Evolutionary conservation across 306 rosid species (phyloP).

Genomic region (Oemleria cerasiformis): DNA sequence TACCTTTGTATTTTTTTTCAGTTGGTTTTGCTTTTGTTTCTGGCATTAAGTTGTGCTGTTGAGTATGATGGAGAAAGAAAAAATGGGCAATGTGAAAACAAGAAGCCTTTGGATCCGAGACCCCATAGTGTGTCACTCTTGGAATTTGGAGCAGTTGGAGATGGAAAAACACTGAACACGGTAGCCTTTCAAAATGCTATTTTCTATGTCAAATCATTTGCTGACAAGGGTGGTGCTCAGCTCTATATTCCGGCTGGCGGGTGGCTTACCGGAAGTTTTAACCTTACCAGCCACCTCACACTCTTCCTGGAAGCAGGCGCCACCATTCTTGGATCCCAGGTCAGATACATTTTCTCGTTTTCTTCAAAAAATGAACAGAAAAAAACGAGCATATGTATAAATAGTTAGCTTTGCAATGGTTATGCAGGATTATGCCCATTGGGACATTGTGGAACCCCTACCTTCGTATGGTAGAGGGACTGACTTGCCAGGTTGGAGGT

Average conservation of each 20-base stretch:
- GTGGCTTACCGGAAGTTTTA: slow-evolving; percentile 70
- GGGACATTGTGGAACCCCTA: slow-evolving; percentile 43
- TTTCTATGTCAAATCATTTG: slow-evolving; percentile 65
- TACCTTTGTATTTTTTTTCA: slow-evolving; percentile 9
- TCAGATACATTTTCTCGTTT: not conserved
- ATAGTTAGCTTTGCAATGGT: not conserved
- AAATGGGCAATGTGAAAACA: slow-evolving; percentile 29
- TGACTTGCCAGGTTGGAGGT: slow-evolving; percentile 46
- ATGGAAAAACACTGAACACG: slow-evolving; percentile 64
- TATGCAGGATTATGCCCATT: slow-evolving; percentile 43
- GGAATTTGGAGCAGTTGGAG: slow-evolving; percentile 77
- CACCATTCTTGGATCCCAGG: slow-evolving; percentile 62
- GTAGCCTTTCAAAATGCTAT: slow-evolving; percentile 66
- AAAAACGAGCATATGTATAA: too few species aligned
- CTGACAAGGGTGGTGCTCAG: slow-evolving; percentile 76
- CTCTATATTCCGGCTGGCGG: slow-evolving; percentile 58
- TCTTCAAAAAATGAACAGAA: too few species aligned
- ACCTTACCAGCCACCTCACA: slow-evolving; percentile 72
- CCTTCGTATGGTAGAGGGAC: slow-evolving; percentile 59
- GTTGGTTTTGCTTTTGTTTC: slow-evolving; percentile 40
- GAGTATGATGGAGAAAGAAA: slow-evolving; percentile 17
- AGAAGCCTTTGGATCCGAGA: slow-evolving; percentile 29
- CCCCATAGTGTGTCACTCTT: slow-evolving; percentile 66
- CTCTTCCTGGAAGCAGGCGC: slow-evolving; percentile 65
- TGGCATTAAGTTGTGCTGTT: slow-evolving; percentile 32